phyloP scores from a whole-genome alignment of 257 asterid species.

The Penstemon barbatus region DNA sequence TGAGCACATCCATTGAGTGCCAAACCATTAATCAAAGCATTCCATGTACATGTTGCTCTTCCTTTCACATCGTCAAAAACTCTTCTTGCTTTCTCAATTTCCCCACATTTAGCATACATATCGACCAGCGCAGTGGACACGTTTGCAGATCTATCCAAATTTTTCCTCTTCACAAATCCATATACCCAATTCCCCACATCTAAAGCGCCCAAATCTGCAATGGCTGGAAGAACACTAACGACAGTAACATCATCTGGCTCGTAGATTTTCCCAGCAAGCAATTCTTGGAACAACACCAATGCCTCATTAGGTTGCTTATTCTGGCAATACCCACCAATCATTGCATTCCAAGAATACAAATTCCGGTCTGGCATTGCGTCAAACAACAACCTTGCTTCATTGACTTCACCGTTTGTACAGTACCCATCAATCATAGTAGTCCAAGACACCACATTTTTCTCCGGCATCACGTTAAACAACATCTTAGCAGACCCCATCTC shows the following conservation, averaged over 20 bases:
- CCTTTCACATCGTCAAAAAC: constrained; percentile 47
- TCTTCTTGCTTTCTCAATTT: constrained; percentile 57
- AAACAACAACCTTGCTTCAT: constrained; percentile 63
- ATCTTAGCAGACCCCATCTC: constrained; percentile 58
- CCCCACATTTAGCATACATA: constrained; percentile 91
- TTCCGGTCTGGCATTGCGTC: constrained; percentile 72
- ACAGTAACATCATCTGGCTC: constrained; percentile 76
- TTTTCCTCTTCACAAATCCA: constrained; percentile 57
- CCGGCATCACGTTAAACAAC: constrained; percentile 62
- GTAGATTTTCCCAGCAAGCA: constrained; percentile 43
- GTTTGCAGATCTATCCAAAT: constrained; percentile 62
- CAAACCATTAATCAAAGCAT: constrained; percentile 85
- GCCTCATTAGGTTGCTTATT: constrained; percentile 74
- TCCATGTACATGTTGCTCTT: constrained; percentile 74
- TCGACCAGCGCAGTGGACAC: constrained; percentile 84
- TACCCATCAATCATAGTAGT: constrained; percentile 87
- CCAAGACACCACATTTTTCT: constrained; percentile 87
- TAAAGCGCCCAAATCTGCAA: constrained; percentile 80
- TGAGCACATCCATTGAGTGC: constrained; percentile 80
- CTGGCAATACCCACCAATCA: constrained; percentile 82
- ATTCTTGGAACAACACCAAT: constrained; percentile 56
- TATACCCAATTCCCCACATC: constrained; percentile 82
- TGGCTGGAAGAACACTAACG: constrained; percentile 84
- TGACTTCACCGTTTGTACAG: constrained; percentile 55
- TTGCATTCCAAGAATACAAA: constrained; percentile 85